Conservation (phyloP, 129 eudicot species). For the Glebionis coronaria region DNA sequence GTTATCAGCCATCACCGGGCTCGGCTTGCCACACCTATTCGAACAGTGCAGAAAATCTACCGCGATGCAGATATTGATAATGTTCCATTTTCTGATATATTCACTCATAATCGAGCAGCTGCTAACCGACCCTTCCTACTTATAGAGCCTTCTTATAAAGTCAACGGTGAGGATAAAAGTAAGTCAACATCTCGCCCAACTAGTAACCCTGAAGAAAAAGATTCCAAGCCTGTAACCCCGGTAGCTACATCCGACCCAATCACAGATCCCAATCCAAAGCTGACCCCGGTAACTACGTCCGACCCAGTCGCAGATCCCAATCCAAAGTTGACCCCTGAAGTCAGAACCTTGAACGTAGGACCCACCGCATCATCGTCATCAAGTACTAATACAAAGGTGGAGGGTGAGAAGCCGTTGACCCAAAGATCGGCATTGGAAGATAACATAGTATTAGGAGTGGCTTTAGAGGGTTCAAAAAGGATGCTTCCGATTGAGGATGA, state of each 20-base stretch:
- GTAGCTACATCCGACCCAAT: slow-evolving; percentile 21
- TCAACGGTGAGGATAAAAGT: slow-evolving; percentile 46
- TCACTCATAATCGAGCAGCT: slow-evolving; percentile 42
- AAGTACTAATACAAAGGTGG: slow-evolving; percentile 6
- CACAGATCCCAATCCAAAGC: slow-evolving; percentile 29
- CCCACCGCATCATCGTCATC: too few species aligned
- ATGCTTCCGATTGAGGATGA: too few species aligned
- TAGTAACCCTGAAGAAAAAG: too few species aligned
- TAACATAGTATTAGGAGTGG: too few species aligned
- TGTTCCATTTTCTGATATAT: slow-evolving; percentile 48
- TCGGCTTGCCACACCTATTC: too few species aligned
- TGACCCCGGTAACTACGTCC: slow-evolving; percentile 10
- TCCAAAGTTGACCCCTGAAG: too few species aligned
- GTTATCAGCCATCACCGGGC: too few species aligned
- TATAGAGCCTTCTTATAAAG: slow-evolving; percentile 59
- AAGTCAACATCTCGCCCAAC: slow-evolving; percentile 43
- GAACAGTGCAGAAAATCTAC: slow-evolving; percentile 56
- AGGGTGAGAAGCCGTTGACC: too few species aligned
- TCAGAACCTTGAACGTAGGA: too few species aligned
- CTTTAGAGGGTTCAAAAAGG: too few species aligned
- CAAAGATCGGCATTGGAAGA: too few species aligned
- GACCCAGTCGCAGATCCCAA: slow-evolving; percentile 10
- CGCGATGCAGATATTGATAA: slow-evolving; percentile 53
- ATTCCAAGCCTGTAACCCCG: too few species aligned
- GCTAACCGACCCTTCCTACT: slow-evolving; percentile 49